Percentiles rank a stretch among this genome's conserved stretches.
Conservation (phyloP, 2,329 filamentous ascomycete species). For the Thelonectria blattea region DNA sequence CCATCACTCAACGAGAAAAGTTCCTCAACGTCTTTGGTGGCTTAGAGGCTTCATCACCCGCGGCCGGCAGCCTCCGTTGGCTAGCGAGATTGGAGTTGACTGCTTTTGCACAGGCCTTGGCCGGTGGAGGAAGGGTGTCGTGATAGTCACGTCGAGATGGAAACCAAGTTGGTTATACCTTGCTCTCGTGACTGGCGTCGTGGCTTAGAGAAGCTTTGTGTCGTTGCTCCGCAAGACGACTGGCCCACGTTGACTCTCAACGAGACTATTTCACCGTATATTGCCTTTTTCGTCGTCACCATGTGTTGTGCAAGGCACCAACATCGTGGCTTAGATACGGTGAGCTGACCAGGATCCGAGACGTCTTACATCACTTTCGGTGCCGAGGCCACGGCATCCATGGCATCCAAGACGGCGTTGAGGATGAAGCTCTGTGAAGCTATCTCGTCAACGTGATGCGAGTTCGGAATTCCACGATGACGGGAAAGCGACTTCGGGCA, state of each 20-base stretch:
- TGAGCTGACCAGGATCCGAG: constrained; percentile 8
- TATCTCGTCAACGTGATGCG: neutral
- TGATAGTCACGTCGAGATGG: neutral
- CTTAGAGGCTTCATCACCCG: constrained; percentile 8
- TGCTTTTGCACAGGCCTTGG: neutral
- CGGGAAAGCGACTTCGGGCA: neutral
- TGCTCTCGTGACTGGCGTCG: neutral
- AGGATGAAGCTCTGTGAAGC: neutral
- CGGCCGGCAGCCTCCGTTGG: neutral
- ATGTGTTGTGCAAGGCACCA: neutral
- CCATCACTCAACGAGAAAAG: neutral
- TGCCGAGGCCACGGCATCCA: neutral
- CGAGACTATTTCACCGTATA: neutral
- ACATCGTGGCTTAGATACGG: constrained; percentile 14
- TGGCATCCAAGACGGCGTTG: neutral
- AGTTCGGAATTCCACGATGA: constrained; percentile 1
- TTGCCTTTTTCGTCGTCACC: neutral
- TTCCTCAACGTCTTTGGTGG: neutral
- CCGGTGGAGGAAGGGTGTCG: neutral
- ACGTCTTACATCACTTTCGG: constrained; percentile 9
- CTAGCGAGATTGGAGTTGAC: neutral
- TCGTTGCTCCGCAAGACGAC: constrained; percentile 2
- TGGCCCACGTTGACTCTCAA: constrained; percentile 2
- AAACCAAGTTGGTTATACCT: neutral
- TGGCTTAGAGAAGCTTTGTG: constrained; percentile 5